Base-by-base conservation (phyloP, 1,284 basidiomycete species). In the Coriolopsis trogii region DNA sequence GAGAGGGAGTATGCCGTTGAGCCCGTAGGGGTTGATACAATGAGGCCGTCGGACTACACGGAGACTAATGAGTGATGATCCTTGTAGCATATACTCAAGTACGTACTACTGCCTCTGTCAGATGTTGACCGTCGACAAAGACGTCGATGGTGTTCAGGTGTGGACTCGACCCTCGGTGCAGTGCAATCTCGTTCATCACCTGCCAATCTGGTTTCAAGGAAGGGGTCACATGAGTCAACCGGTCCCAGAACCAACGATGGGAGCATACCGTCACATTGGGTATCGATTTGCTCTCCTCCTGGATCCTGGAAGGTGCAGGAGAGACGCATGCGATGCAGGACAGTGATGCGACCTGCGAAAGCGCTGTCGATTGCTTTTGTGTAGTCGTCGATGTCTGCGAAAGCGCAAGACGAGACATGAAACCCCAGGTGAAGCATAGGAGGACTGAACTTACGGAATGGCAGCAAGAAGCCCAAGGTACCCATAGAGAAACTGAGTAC, bases 401-500 rank as follows among this genome's bases (percentile, higher is more conserved):
- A n/a, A n/a, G n/a, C 13, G 15, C 40, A 4, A 40, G 40, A 23
- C 30, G 23, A 9, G 13, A 5, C 15, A 6, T 4, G 29, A 4
- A 40, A 16, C n/a, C n/a, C 15, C 28, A 9, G 30, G 3, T 20
- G 18, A 36, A n/a, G n/a, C 3, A 21, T 25, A 12, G 15, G 33
- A 15, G 6, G 10, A 24, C 25, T 7, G 40, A 4, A 79, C 92
- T 75, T 64, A 93, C 93, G 91, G 71, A 97, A 98, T 0, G 96
- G 95, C 16, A 98, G 78, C 15, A 98, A 73, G 69, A 98, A 98
- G 1, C 95, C 95, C 0, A 98, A 76, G 1, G 93, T 95, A 6
- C 95, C 96, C 91, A 98, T 93, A 0, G 91, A 95, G 72, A 98
- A 97, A 66, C 93, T 95, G 30, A 98, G 75, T 0, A 98, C 95